These are phyloP conservation scores for Lagerstroemia speciosa DNA, from an alignment of 345 rosid genomes.

Conservation along the genomic window DNA sequence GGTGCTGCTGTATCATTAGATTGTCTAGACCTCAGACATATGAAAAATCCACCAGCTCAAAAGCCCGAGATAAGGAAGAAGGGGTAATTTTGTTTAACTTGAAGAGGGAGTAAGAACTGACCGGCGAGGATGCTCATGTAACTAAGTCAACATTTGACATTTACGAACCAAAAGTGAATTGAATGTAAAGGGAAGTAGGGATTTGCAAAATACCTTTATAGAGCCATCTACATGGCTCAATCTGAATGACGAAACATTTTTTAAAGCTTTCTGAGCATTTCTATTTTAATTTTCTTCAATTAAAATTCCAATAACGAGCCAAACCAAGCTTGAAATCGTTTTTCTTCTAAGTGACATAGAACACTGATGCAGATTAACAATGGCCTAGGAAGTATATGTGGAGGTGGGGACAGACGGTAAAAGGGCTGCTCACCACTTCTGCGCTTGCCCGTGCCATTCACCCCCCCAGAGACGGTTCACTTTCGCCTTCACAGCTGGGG, in stretches of 20 bases:
- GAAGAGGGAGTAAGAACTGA: background rate
- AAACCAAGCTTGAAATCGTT: background rate
- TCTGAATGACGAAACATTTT: too few relatives aligned
- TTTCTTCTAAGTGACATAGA: background rate
- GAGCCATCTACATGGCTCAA: too few relatives aligned
- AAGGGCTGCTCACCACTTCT: conserved; percentile 56
- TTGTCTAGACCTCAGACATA: background rate
- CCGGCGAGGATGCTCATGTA: background rate
- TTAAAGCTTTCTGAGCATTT: background rate
- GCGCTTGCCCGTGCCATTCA: conserved; percentile 99
- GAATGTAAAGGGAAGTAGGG: too few relatives aligned
- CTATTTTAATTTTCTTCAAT: background rate
- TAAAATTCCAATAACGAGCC: background rate
- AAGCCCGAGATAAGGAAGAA: background rate
- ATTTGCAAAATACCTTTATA: too few relatives aligned
- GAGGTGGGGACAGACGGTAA: background rate
- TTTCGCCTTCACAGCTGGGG: conserved; percentile 86
- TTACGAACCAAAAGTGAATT: background rate
- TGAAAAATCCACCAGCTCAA: background rate
- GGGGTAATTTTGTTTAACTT: background rate
- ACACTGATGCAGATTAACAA: background rate
- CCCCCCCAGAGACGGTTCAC: conserved; percentile 99
- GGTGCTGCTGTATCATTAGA: background rate
- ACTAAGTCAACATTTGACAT: background rate
- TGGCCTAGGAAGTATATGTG: background rate